Evolutionary conservation across 306 rosid species (phyloP).

Genomic region (Crotalaria pallida): DNA sequence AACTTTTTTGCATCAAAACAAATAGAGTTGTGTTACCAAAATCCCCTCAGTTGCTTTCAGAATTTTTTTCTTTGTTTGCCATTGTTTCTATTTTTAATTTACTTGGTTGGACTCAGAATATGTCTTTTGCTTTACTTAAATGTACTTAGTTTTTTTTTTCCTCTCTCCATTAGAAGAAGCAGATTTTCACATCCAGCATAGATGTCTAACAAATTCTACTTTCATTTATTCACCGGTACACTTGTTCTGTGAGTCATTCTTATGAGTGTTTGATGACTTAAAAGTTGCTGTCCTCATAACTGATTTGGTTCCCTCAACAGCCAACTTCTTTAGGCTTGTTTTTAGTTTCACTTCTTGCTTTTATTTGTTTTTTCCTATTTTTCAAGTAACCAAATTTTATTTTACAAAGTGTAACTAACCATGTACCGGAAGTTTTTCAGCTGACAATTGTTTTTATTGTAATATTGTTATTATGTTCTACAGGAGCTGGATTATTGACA

Average conservation of each 20-base stretch:
- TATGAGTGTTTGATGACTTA: not conserved
- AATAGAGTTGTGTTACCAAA: not conserved
- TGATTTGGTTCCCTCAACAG: not conserved
- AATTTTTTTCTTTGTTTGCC: not conserved
- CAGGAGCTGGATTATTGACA: conserved; percentile 78
- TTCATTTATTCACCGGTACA: not conserved
- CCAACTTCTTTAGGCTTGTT: not conserved
- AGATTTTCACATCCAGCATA: not conserved
- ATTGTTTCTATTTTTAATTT: not conserved
- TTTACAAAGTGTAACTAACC: not conserved
- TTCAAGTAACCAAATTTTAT: not conserved
- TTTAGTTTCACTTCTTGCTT: not conserved
- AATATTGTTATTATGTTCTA: conserved; percentile 21
- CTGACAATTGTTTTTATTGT: not conserved
- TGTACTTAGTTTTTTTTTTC: not conserved
- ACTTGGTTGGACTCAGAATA: not conserved
- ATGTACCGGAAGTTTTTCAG: not conserved
- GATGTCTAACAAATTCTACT: not conserved
- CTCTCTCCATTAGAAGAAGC: not conserved
- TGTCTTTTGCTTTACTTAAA: not conserved
- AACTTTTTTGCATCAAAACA: too few species aligned
- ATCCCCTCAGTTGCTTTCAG: not conserved
- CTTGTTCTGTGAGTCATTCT: not conserved
- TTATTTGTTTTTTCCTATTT: not conserved
- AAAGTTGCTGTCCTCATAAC: not conserved